These are phyloP conservation scores for Omphalotus olearius DNA, from an alignment of 1,284 basidiomycete genomes.

Conservation along the genomic window DNA sequence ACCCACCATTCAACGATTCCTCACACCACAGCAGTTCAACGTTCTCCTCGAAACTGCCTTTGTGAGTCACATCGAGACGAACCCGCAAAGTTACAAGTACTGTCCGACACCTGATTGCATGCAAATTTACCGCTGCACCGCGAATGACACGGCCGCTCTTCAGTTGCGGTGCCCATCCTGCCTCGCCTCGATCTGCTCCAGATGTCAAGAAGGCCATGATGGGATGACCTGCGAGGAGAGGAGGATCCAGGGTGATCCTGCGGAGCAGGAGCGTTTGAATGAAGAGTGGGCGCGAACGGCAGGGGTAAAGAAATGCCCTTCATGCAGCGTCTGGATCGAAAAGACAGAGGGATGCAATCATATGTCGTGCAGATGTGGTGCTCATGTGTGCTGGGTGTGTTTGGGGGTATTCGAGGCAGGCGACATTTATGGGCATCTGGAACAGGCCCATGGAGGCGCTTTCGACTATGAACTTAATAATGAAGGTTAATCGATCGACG, in stretches of 20 bases:
- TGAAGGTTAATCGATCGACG: not conserved
- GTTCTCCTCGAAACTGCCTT: slow-evolving; percentile 43
- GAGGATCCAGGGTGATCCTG: slow-evolving; percentile 26
- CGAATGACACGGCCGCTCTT: slow-evolving; percentile 5
- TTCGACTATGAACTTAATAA: not conserved
- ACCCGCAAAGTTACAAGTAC: slow-evolving; percentile 42
- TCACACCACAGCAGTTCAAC: slow-evolving; percentile 38
- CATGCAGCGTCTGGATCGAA: slow-evolving; percentile 42
- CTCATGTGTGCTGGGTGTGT: slow-evolving; percentile 54
- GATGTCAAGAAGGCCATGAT: slow-evolving; percentile 47
- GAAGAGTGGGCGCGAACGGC: slow-evolving; percentile 34
- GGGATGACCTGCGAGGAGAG: slow-evolving; percentile 47
- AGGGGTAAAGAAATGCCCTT: slow-evolving; percentile 37
- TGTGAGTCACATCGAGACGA: slow-evolving; percentile 37
- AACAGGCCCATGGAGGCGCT: slow-evolving; percentile 35
- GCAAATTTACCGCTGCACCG: slow-evolving; percentile 45
- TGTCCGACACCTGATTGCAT: slow-evolving; percentile 56
- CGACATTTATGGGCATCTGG: slow-evolving; percentile 52
- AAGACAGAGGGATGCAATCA: slow-evolving; percentile 56
- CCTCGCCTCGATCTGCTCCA: slow-evolving; percentile 44
- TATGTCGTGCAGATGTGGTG: slow-evolving; percentile 47
- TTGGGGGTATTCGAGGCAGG: slow-evolving; percentile 27
- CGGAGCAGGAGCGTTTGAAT: slow-evolving; percentile 41
- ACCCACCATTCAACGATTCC: slow-evolving; percentile 42
- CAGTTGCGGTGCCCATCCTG: slow-evolving; percentile 44